Base-by-base conservation (phyloP, 441 rosid genomes). In the Euphorbia neoarborescens region DNA sequence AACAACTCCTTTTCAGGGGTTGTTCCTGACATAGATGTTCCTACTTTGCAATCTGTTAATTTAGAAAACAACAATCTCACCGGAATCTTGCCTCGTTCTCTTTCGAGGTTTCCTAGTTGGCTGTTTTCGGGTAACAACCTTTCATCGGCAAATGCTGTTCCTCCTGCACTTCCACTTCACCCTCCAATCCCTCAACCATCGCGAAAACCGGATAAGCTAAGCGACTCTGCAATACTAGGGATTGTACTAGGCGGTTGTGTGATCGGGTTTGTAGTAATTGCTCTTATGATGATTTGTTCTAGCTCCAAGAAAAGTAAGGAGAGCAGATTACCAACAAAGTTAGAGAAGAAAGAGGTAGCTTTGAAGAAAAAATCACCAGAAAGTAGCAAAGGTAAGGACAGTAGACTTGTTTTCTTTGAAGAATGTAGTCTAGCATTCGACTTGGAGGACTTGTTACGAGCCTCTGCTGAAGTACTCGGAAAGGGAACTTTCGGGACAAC, bases 391-490 rank as follows among this genome's bases (percentile, higher is more conserved):
- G 87, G 81, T 12, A 76, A 82, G 77, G 82, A 81, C 22, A 83
- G 81, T 80, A 84, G 65, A 74, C 79, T 94, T 2, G 74, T 88
- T 64, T 91, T 91, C 83, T 90, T 88, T 46, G 92, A 87, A 73
- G 95, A 92, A 42, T 83, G 87, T 62, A 84, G 72, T 64, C 84
- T 85, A 40, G 95, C 87, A 61, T 94, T 91, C 70, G 89, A 89
- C 76, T 81, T 90, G 75, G 94, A 88, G 73, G 94, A 94, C 71
- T 74, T 94, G 86, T 73, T 91, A 79, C 81, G 84, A 70, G 90
- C 97, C 24, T 90, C 99, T 13, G 99, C 99, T 12, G 96, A 90
- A 84, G 88, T 91, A 46, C 90, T 91, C 2, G 99, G 99, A 53
- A 91, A 89, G 61, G 99, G 99, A n/a, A 83, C 78, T 28, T 87